Conservation (phyloP, 1,284 basidiomycete species). For the Stereum hirsutum region DNA sequence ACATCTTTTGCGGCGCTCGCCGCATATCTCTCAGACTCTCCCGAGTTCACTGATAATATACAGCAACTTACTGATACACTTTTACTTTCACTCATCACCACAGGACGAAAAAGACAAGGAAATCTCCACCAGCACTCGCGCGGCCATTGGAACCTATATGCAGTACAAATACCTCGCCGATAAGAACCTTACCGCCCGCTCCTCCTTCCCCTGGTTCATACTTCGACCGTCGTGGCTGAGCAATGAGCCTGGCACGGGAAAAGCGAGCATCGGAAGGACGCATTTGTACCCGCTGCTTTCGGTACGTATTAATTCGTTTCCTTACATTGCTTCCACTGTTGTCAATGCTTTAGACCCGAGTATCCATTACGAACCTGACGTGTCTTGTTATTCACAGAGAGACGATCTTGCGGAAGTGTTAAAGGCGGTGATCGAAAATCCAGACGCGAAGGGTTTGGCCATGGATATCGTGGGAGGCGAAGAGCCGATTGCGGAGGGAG, state of each 20-base stretch:
- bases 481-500: conserved; percentile 34
- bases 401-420: conserved; percentile 57
- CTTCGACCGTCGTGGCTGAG: conserved; percentile 56
- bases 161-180: conserved; percentile 67
- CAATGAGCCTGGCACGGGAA: conserved; percentile 44
- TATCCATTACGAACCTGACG: no score
- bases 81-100: background rate
- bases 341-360: background rate
- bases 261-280: conserved; percentile 45
- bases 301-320: conserved; percentile 24
- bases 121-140: conserved; percentile 33
- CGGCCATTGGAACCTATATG: conserved; percentile 38
- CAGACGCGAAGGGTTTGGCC: conserved; percentile 50
- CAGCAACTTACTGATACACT: conserved; percentile 1
- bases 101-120: conserved; percentile 41
- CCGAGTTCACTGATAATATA: no score
- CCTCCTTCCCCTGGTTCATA: conserved; percentile 61
- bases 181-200: conserved; percentile 49
- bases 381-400: conserved; percentile 24
- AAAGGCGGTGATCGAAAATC: conserved; percentile 40
- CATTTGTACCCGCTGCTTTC: conserved; percentile 39
- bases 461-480: conserved; percentile 59
- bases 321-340: background rate
- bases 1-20: no score
- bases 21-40: no score